These are phyloP conservation scores for Tremella fuciformis DNA, from an alignment of 768 basidiomycete species.

Conservation along the genomic window DNA sequence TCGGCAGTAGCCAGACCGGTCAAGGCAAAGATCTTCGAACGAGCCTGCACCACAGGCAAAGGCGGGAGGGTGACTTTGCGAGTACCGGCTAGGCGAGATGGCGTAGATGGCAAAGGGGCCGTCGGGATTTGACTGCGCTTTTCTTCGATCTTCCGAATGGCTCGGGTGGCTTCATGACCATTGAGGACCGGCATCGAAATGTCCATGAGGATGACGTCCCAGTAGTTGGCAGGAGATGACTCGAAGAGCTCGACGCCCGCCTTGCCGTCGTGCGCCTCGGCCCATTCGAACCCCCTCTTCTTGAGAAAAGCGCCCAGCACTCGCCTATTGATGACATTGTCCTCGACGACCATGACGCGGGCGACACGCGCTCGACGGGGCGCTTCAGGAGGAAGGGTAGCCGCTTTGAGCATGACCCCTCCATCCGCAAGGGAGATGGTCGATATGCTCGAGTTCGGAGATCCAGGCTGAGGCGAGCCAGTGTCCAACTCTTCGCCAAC, in stretches of 20 bases:
- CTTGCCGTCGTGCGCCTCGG: slow-evolving; percentile 77
- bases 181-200: slow-evolving; percentile 92
- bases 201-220: slow-evolving; percentile 84
- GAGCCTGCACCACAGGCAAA: slow-evolving; percentile 27
- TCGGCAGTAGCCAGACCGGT: slow-evolving; percentile 92
- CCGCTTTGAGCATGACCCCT: slow-evolving; percentile 69
- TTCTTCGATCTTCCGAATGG: slow-evolving; percentile 74
- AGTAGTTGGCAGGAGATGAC: slow-evolving; percentile 62
- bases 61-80: slow-evolving; percentile 27
- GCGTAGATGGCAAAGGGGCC: slow-evolving; percentile 4
- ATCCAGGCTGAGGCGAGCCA: slow-evolving; percentile 38
- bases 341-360: slow-evolving; percentile 81
- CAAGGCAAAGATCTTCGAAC: slow-evolving; percentile 68
- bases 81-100: not conserved
- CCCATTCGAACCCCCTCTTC: slow-evolving; percentile 61
- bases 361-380: slow-evolving; percentile 59
- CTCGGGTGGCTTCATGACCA: slow-evolving; percentile 76
- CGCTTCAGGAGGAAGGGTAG: slow-evolving; percentile 59
- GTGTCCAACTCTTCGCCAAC: slow-evolving; percentile 8
- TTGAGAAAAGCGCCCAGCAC: slow-evolving; percentile 64
- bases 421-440: slow-evolving; percentile 53
- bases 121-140: slow-evolving; percentile 33
- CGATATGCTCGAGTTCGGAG: slow-evolving; percentile 45
- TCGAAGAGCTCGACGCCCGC: slow-evolving; percentile 76
- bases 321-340: slow-evolving; percentile 78